These are phyloP conservation scores for Solanum chilense DNA, from an alignment of 257 asterid genomes.

Conservation along the genomic window DNA sequence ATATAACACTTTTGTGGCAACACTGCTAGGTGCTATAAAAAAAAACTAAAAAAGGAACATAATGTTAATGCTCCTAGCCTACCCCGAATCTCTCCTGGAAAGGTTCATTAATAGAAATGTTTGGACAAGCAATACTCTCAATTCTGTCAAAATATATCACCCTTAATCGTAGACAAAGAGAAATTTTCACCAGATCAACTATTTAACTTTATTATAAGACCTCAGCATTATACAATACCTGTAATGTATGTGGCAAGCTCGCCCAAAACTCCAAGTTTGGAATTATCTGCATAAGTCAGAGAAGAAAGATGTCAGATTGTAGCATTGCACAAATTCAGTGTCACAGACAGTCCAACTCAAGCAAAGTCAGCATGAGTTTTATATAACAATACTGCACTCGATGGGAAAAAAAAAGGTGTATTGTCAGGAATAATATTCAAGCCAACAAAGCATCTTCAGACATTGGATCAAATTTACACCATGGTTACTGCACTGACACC, in stretches of 20 bases:
- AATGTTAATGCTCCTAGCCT: background rate
- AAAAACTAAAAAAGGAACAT: background rate
- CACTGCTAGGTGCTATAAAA: background rate
- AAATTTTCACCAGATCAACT: background rate
- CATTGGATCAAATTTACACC: background rate
- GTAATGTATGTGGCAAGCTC: slow-evolving; percentile 67
- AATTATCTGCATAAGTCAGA: slow-evolving; percentile 38
- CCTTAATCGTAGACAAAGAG: background rate
- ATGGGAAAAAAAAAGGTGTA: too few relatives aligned
- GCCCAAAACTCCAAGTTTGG: slow-evolving; percentile 95
- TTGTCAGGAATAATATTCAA: background rate
- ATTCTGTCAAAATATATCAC: background rate
- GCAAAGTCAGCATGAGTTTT: background rate
- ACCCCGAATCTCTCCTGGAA: background rate
- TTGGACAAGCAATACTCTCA: background rate
- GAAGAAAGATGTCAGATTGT: background rate
- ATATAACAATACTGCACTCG: background rate
- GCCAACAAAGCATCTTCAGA: background rate
- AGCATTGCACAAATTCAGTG: background rate
- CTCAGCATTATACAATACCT: slow-evolving; percentile 31
- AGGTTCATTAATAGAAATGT: background rate
- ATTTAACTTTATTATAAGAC: background rate
- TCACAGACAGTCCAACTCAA: background rate
- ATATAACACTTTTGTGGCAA: background rate
- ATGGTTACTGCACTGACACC: background rate